phyloP scores from a whole-genome alignment of 2,329 filamentous ascomycete species.

The Scopulariopsis brevicaulis region DNA sequence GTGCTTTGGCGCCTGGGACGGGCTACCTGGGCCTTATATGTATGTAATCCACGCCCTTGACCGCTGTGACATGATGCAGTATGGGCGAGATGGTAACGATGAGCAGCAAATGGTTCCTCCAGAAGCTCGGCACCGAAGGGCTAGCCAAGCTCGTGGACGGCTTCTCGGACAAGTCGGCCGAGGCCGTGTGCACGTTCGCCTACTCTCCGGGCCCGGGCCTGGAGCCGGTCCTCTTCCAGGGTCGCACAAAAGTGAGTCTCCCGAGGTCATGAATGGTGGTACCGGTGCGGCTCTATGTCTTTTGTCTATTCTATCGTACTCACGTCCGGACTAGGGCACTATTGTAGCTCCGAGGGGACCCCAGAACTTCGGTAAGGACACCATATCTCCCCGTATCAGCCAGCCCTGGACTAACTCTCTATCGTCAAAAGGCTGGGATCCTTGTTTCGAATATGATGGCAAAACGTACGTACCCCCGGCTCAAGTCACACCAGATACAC shows the following conservation, averaged over 20 bases:
- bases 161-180: conserved; percentile 81
- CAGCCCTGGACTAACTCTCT: not conserved
- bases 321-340: not conserved
- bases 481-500: not conserved
- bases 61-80: not conserved
- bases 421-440: conserved; percentile 67
- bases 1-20: conserved; percentile 81
- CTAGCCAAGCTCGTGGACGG: conserved; percentile 83
- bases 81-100: not conserved
- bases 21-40: conserved; percentile 96
- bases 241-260: conserved; percentile 57
- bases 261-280: not conserved
- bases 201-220: conserved; percentile 79
- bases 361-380: conserved; percentile 1
- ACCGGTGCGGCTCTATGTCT: not conserved
- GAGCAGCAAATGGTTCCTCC: conserved; percentile 84
- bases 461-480: conserved; percentile 50
- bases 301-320: not conserved
- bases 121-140: conserved; percentile 68
- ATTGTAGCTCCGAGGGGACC: conserved; percentile 5
- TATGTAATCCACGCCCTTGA: conserved; percentile 30
- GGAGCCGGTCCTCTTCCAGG: conserved; percentile 82
- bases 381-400: not conserved
- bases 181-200: conserved; percentile 93
- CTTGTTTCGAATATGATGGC: conserved; percentile 88